These are phyloP conservation scores for Dryas integrifolia DNA, from an alignment of 331 rosid species.

Conservation along the genomic window DNA sequence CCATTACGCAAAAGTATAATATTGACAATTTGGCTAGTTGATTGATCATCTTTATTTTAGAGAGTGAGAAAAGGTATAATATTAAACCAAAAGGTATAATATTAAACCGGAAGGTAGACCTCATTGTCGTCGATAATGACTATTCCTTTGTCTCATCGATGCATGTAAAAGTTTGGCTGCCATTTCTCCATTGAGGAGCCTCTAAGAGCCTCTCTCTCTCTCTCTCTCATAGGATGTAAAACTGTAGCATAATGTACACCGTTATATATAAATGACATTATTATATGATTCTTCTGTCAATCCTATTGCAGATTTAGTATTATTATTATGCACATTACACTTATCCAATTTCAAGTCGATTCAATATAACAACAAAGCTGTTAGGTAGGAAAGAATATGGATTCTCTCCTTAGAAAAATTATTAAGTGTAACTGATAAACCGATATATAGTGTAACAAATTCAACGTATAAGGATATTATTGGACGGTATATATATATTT, in stretches of 20 bases:
- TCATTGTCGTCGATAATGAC: constrained; percentile 32
- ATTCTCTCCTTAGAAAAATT: no score
- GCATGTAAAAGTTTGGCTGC: constrained; percentile 20
- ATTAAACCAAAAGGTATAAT: neutral
- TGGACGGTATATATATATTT: no score
- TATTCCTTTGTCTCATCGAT: constrained; percentile 35
- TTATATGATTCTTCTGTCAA: neutral
- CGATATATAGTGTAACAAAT: no score
- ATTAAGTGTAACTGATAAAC: no score
- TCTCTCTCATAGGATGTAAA: neutral
- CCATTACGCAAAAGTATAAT: neutral
- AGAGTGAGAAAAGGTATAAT: neutral
- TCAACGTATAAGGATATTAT: no score
- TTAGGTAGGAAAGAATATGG: neutral
- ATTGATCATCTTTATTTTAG: constrained; percentile 5
- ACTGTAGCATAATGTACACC: neutral
- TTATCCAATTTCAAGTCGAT: neutral
- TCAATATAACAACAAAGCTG: neutral
- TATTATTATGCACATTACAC: neutral
- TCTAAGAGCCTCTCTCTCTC: neutral
- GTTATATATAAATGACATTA: neutral
- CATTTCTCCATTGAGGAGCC: neutral
- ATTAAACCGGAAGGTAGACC: neutral
- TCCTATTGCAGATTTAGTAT: neutral
- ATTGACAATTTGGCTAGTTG: neutral